Conservation (phyloP, 345 rosid genomes). For the Eucalyptus melliodora region DNA sequence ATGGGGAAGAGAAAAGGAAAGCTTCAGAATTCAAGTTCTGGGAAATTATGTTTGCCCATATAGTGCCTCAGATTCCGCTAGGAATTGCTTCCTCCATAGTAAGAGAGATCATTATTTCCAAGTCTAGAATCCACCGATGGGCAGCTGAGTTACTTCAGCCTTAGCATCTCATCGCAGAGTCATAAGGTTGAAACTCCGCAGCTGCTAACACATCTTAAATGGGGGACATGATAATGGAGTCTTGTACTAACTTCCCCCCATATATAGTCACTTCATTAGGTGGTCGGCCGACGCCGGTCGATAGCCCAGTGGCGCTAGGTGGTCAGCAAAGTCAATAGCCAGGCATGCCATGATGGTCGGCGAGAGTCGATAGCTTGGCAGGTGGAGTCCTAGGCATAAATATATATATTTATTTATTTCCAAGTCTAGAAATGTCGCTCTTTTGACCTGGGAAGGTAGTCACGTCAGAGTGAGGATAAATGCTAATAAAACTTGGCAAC, state of each 20-base stretch:
- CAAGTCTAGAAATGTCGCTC: neutral
- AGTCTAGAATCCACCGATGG: accelerated
- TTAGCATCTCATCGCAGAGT: too few relatives aligned
- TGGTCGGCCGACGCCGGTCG: too few relatives aligned
- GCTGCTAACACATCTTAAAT: accelerated
- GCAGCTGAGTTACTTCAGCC: too few relatives aligned
- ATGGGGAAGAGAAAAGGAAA: neutral
- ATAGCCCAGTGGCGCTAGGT: too few relatives aligned
- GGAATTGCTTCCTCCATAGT: neutral
- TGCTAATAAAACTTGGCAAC: neutral
- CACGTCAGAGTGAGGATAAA: neutral
- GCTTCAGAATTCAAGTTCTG: neutral
- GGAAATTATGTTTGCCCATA: neutral
- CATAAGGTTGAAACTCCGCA: too few relatives aligned
- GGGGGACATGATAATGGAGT: accelerated
- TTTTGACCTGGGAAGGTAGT: neutral
- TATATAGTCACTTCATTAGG: too few relatives aligned
- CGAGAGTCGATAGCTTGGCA: too few relatives aligned
- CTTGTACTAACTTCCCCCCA: too few relatives aligned
- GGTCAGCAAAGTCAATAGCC: too few relatives aligned
- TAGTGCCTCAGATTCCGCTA: neutral
- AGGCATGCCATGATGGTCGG: too few relatives aligned
- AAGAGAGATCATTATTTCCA: neutral
- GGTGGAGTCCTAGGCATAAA: too few relatives aligned
- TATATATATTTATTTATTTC: too few relatives aligned